Evolutionary conservation across 1,284 basidiomycete genomes (phyloP), one percentile per base, ranked within the genome.

Genomic region (Moniliella sp.): DNA sequence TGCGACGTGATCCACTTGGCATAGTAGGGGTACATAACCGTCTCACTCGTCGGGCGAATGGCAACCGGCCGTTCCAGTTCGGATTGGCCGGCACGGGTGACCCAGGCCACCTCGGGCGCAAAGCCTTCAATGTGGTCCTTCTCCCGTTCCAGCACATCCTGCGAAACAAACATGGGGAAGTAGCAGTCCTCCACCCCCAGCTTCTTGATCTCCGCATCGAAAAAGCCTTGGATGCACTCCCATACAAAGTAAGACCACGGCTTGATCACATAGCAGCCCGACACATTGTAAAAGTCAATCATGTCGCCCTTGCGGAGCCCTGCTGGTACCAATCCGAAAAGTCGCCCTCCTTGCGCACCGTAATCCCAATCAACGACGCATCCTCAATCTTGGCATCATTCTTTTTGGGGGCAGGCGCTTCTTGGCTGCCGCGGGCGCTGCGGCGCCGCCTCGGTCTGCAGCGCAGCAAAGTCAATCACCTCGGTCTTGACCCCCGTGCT

Each of bases 111-210:
- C 64, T 99, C 88, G 1, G 88, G 86, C 41, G 88, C 91, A 63
- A 99, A 99, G n/a, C 88, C 88, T 61, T 94, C 91, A 43, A 99
- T 84, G 63, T 99, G 88, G 54, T 97, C 78, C 67, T 97, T 97
- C 63, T 99, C 88, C 30, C 78, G 71, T 64, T 99, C 86, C 33
- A 99, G 72, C 21, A 91, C 81, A 40, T 81, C 81, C 35, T 71
- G 65, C 0, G 84, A 91, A 31, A 99, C 81, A 53, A 97, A 94
- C 83, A 97, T 93, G 10, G 88, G 91, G 71, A 99, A 99, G 61
- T 93, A 99, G 27, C 83, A 76, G 64, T 97, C 94, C 61, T 91
- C 79, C 18, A 97, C 86, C 28, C 78, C 91, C 52, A 93, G 70
- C 52, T 80, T 78, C 66, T 82, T 86, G 68, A 94, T 94, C 59